Conservation (phyloP, 805 yeast species). For the Millerozyma acaciae region DNA sequence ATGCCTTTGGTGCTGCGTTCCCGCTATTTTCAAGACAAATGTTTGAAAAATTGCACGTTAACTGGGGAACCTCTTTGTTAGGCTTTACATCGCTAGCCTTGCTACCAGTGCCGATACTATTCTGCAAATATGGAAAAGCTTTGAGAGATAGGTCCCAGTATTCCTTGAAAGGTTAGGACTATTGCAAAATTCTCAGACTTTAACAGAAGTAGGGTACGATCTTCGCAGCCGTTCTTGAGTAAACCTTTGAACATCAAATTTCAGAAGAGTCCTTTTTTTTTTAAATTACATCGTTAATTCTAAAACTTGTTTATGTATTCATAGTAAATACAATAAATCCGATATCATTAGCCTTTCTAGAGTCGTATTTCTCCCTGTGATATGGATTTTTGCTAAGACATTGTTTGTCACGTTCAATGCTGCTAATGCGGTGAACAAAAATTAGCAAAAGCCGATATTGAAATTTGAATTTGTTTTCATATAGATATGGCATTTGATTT, state of each 20-base stretch:
- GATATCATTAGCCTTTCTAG: too few relatives aligned
- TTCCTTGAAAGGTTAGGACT: slow-evolving; percentile 2
- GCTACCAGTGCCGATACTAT: slow-evolving; percentile 4
- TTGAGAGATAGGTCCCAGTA: slow-evolving; percentile 8
- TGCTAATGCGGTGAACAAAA: neutral
- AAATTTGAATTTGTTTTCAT: neutral
- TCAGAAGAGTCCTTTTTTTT: too few relatives aligned
- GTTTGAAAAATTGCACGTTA: neutral
- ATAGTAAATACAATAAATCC: too few relatives aligned
- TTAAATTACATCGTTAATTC: too few relatives aligned
- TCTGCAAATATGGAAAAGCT: slow-evolving; percentile 5
- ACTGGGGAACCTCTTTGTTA: slow-evolving; percentile 2
- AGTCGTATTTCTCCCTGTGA: too few relatives aligned
- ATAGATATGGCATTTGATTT: neutral
- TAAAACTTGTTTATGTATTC: too few relatives aligned
- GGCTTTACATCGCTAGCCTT: slow-evolving; percentile 1
- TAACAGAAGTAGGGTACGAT: too few relatives aligned
- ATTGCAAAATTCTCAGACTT: too few relatives aligned
- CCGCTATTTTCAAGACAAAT: slow-evolving; percentile 2
- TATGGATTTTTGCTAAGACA: neutral
- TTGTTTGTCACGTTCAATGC: neutral
- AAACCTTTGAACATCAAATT: too few relatives aligned
- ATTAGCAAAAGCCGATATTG: neutral
- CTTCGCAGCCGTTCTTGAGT: too few relatives aligned
- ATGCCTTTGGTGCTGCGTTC: slow-evolving; percentile 1